These are phyloP conservation scores for Rhexocercosporidium sp. DNA, from an alignment of 2,329 filamentous ascomycete genomes.

Conservation along the genomic window DNA sequence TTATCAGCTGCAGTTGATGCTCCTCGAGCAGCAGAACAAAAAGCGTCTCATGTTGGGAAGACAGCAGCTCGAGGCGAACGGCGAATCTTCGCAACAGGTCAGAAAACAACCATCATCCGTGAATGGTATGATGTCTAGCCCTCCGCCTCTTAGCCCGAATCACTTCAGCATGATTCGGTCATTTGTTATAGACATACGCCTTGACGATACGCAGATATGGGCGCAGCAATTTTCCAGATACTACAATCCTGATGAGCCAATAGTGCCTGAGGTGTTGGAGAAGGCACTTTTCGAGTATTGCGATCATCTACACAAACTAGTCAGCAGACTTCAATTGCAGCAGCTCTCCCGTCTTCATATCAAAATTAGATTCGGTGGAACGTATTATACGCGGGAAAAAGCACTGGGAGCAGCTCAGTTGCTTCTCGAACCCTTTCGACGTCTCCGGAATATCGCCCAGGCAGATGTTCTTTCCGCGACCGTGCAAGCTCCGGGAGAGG, in stretches of 20 bases:
- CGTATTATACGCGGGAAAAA: neutral
- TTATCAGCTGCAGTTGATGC: conserved; percentile 85
- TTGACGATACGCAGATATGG: neutral
- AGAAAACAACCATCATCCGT: conserved; percentile 41
- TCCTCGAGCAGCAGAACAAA: conserved; percentile 83
- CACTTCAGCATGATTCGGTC: conserved; percentile 26
- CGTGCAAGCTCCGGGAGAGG: neutral
- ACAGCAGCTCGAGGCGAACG: conserved; percentile 38
- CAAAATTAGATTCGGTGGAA: neutral
- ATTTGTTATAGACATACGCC: conserved; percentile 19
- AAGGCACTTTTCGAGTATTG: neutral
- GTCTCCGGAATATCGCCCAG: neutral
- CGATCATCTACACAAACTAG: conserved; percentile 1
- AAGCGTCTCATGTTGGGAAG: conserved; percentile 80
- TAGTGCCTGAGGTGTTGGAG: neutral
- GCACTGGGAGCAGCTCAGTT: neutral
- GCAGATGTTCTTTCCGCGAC: neutral
- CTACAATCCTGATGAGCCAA: neutral
- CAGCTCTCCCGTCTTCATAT: neutral
- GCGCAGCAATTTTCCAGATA: neutral
- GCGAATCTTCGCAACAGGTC: neutral
- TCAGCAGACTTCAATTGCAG: neutral
- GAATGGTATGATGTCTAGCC: conserved; percentile 1
- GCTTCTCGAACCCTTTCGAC: neutral
- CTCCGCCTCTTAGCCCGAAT: neutral